Evolutionary conservation across 2,329 filamentous ascomycete genomes (phyloP).

Genomic region (Oidium heveae): DNA sequence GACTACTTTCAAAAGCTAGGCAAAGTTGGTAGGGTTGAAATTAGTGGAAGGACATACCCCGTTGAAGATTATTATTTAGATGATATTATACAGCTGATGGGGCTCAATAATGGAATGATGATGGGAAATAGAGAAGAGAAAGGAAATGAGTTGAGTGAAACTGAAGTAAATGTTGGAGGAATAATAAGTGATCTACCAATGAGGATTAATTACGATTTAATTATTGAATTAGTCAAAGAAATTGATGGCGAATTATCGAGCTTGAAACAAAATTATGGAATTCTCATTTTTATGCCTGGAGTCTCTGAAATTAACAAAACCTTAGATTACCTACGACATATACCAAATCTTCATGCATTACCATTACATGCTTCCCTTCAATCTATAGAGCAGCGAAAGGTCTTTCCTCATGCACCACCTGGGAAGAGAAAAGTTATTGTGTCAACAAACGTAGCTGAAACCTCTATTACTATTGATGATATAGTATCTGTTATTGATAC

Average conservation of each 20-base stretch:
- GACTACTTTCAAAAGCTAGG: constrained; percentile 53
- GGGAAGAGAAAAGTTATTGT: constrained; percentile 83
- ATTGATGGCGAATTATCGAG: constrained; percentile 53
- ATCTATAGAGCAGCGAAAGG: constrained; percentile 63
- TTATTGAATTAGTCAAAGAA: constrained; percentile 51
- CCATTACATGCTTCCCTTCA: constrained; percentile 82
- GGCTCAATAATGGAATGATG: constrained; percentile 26
- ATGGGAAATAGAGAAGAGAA: constrained; percentile 16
- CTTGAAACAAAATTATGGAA: constrained; percentile 49
- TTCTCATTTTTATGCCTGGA: constrained; percentile 87
- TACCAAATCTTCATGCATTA: constrained; percentile 47
- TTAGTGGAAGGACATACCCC: constrained; percentile 69
- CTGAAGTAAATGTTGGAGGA: constrained; percentile 36
- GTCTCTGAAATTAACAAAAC: constrained; percentile 75
- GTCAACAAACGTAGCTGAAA: constrained; percentile 92
- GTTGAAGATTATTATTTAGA: constrained; percentile 80
- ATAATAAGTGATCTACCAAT: constrained; percentile 49
- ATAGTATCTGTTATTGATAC: constrained; percentile 91
- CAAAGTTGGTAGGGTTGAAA: constrained; percentile 59
- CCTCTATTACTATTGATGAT: constrained; percentile 95
- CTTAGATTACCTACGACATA: constrained; percentile 37
- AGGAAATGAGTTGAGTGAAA: constrained; percentile 20
- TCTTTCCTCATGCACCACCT: constrained; percentile 51
- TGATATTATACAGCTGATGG: constrained; percentile 58
- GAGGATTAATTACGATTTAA: constrained; percentile 76